Evolutionary conservation across 371 early-diverging fungal species (phyloP), one percentile per base, ranked within the genome.

Genomic region (Actinomortierella wolfii): DNA sequence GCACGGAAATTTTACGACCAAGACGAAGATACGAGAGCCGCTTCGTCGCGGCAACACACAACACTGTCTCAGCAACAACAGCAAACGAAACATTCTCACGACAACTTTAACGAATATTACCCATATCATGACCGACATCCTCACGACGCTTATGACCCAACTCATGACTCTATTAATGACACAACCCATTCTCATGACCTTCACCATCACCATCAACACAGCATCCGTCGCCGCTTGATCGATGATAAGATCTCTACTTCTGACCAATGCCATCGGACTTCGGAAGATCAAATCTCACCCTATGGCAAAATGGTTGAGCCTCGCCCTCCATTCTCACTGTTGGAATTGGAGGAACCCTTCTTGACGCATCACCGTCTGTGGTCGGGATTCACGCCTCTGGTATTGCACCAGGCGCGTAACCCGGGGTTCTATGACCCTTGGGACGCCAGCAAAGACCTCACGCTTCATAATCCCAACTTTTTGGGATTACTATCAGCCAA

Each of bases 361-460:
- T 58, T 70, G 20, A 44, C 64, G 18, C 53, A 48, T 6, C 45
- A 41, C 23, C 54, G 62, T 8, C 54, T 59, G 20, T 56, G 57
- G 59, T 70, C 56, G 44, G 86, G 85, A 2, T 85, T 86, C 54
- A 71, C 77, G n/a, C 45, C 64, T 14, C 64, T 78, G 6, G 86
- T 84, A 1, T 28, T 85, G 39, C 61, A 63, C 25, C 69, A 67
- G 25, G 88, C 90, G 6, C 79, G 84, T 15, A 92, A 92, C 54
- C 90, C 91, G 1, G 91, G 89, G 11, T 92, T 92, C 76, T 86
- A 79, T 48, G 93, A 93, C 48, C 91, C 91, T 14, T 93, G 87
- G 83, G 69, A 79, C 28, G 61, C 84, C 5, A 58, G 76, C 2
- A 57, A 78, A 23, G 88, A 89, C 46, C 71, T 87, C 26, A 92